Percentiles rank a stretch among this genome's conserved stretches.
These are phyloP conservation scores for Tephrocybe sp. DNA, from an alignment of 768 basidiomycete genomes.

Conservation along the genomic window DNA sequence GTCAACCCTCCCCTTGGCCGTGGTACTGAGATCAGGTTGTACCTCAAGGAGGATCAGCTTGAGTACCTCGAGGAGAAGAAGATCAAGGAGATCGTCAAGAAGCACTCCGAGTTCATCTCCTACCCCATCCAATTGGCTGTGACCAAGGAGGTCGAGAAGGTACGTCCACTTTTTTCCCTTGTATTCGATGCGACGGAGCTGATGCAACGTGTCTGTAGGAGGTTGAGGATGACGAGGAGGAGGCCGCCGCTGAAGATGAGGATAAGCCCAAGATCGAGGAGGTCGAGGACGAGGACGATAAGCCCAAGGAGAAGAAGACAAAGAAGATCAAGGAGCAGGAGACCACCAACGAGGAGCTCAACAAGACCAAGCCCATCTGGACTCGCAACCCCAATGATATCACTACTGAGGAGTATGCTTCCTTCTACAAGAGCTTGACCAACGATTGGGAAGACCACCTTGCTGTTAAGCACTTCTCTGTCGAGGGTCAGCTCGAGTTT, in stretches of 20 bases:
- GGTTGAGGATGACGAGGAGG: slow-evolving; percentile 81
- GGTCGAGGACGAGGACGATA: slow-evolving; percentile 79
- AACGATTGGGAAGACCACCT: slow-evolving; percentile 99
- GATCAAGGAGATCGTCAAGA: slow-evolving; percentile 99
- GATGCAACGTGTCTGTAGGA: slow-evolving; percentile 46
- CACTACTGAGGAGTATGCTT: slow-evolving; percentile 84
- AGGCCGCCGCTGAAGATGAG: slow-evolving; percentile 71
- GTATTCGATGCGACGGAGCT: slow-evolving; percentile 8
- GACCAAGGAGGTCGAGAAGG: slow-evolving; percentile 99
- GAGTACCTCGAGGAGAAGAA: slow-evolving; percentile 99
- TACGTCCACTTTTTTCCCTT: slow-evolving; percentile 33
- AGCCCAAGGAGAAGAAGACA: slow-evolving; percentile 87
- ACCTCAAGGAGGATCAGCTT: slow-evolving; percentile 96
- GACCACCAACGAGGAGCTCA: slow-evolving; percentile 93
- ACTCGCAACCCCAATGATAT: slow-evolving; percentile 97
- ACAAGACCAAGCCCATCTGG: slow-evolving; percentile 99
- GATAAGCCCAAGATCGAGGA: slow-evolving; percentile 80
- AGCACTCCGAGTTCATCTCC: slow-evolving; percentile 99
- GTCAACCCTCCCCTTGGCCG: slow-evolving; percentile 89
- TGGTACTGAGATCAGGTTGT: slow-evolving; percentile 89
- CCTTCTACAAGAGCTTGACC: slow-evolving; percentile 99
- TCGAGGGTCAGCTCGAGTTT: slow-evolving; percentile 99
- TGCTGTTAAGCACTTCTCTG: slow-evolving; percentile 99
- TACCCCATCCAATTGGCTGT: slow-evolving; percentile 99
- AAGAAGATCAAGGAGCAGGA: slow-evolving; percentile 92